Evolutionary conservation across 306 rosid species (phyloP).

Genomic region (Sicyos baderoa): DNA sequence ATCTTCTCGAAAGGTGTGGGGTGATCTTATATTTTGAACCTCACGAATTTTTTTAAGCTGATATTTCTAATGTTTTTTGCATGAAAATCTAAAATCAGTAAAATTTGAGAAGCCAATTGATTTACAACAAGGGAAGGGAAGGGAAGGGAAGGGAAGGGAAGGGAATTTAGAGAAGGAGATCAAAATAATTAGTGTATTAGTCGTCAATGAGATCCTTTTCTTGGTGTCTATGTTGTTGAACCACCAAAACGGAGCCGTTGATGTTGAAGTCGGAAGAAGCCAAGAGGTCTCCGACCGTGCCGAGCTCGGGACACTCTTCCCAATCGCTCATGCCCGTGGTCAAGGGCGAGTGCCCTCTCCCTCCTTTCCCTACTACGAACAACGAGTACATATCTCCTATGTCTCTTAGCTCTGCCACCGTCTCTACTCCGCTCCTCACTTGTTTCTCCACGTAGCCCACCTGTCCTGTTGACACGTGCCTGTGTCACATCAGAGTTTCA

Average conservation of each 20-base stretch:
- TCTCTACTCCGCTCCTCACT: constrained; percentile 53
- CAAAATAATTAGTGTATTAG: not conserved
- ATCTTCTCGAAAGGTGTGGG: too few species aligned
- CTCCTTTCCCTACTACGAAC: constrained; percentile 81
- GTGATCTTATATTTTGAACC: too few species aligned
- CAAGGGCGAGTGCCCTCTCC: constrained; percentile 62
- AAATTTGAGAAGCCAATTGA: not conserved
- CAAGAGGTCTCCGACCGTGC: constrained; percentile 87
- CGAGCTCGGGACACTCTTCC: constrained; percentile 96
- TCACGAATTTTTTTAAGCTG: too few species aligned
- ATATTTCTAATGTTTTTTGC: too few species aligned
- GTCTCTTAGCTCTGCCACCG: constrained; percentile 47
- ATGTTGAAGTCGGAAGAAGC: constrained; percentile 77
- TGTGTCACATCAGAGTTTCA: not conserved
- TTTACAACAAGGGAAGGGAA: not conserved
- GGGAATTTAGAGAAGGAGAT: not conserved
- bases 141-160: not conserved
- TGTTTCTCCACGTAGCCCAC: constrained; percentile 75
- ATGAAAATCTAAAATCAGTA: too few species aligned
- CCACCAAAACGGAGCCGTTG: constrained; percentile 63
- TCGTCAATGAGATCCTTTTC: constrained; percentile 40
- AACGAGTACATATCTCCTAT: constrained; percentile 70
- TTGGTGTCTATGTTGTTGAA: constrained; percentile 74
- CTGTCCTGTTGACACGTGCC: constrained; percentile 65
- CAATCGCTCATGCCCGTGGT: constrained; percentile 86